These are phyloP conservation scores for Sporormia fimetaria DNA, from an alignment of 495 filamentous ascomycete genomes.

Conservation along the genomic window DNA sequence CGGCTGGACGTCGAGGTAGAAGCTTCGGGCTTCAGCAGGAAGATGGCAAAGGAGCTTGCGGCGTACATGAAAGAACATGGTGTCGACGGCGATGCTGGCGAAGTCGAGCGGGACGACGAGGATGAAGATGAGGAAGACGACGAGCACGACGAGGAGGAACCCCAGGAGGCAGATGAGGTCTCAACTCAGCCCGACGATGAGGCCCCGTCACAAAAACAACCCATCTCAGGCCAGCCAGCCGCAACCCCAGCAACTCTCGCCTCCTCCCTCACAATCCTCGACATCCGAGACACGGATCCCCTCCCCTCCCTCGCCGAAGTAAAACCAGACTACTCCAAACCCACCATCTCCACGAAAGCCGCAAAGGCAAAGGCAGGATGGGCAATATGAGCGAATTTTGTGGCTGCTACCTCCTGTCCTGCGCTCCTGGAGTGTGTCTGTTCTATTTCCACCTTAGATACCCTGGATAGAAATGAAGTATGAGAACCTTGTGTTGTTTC, in stretches of 20 bases:
- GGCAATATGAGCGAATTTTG: constrained; percentile 10
- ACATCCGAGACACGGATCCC: constrained; percentile 20
- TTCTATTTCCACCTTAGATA: constrained; percentile 8
- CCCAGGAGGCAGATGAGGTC: background rate
- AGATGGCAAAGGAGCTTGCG: constrained; percentile 88
- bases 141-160: background rate
- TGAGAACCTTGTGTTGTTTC: no score
- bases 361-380: constrained; percentile 24
- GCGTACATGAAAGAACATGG: constrained; percentile 70
- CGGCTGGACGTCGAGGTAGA: constrained; percentile 67
- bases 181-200: background rate
- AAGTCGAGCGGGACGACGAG: constrained; percentile 24
- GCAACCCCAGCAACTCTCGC: constrained; percentile 3
- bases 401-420: background rate
- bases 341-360: constrained; percentile 13
- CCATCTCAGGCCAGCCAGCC: background rate
- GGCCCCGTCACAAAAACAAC: background rate
- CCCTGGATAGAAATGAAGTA: no score
- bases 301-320: constrained; percentile 15
- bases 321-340: background rate
- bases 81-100: constrained; percentile 45
- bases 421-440: background rate
- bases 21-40: constrained; percentile 89
- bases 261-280: constrained; percentile 16
- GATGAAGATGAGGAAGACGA: constrained; percentile 14